Base-by-base conservation (phyloP, 2,329 filamentous ascomycete species). In the Aspergillus fumigatiaffinis region DNA sequence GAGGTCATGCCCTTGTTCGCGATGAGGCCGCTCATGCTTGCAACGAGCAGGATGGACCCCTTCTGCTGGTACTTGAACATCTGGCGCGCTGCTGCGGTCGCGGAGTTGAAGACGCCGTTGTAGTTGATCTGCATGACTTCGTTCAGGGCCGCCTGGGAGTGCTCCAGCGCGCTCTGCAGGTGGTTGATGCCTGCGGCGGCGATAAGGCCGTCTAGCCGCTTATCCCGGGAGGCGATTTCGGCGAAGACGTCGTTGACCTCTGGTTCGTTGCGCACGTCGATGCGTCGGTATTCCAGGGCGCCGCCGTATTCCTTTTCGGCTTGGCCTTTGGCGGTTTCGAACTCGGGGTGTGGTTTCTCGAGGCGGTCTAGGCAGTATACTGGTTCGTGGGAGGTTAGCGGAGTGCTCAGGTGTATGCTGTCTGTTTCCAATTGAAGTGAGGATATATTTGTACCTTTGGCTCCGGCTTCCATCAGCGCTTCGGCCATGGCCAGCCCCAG, bases 21-120 rank as follows among this genome's bases (percentile, higher is more conserved):
- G 50, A 80, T 75, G 9, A 77, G 64, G 0, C 79, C 80, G 56
- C 77, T 80, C 79, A 83, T 83, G 59, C 77, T 80, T 0, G 79
- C 80, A 1, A 83, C 69, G 10, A 83, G 68, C 4, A 81, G 69
- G 53, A 82, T 81, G 2, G 77, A 79, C 14, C 78, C 80, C 6
- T 71, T 72, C 21, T 71, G 79, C 56, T 83, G 80, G 63, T 78
- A 73, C 28, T 75, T 75, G 59, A 78, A 76, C 74, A 82, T 80
- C 61, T 80, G 76, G 48, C 73, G 73, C 2, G 80, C 80, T 5
- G 74, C 77, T 2, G 77, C 76, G 23, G 77, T 77, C 4, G 80
- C 79, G 0, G 75, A 72, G 57, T 79, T 74, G 64, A 82, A 80
- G 2, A 78, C 77, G 9, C 80, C 80, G 9, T 75, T 78, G 62